Base-by-base conservation (phyloP, 495 filamentous ascomycete genomes). In the Aspergillus indologenus region DNA sequence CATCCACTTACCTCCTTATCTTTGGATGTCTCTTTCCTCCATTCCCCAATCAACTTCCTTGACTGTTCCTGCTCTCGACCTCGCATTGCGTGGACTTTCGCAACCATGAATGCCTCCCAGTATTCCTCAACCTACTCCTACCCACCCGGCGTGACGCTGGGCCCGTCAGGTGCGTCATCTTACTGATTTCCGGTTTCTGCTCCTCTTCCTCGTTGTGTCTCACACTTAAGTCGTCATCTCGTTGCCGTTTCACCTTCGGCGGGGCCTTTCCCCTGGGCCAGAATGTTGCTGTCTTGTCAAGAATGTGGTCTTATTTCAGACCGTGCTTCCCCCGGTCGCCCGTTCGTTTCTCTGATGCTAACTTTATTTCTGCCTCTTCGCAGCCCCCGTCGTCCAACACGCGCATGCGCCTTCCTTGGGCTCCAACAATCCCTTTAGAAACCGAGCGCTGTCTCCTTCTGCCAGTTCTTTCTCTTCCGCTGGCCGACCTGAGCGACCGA, bases 351-450 rank as follows among this genome's bases (percentile, higher is more conserved):
- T 19, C 9, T 20, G 47, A 65, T 54, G 29, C 57, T 60, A 59
- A 58, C 43, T 22, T 50, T 56, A 54, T 60, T n/a, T 60, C 48
- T 43, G 56, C 50, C 59, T 56, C 6, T 26, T 18, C 53, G 3
- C 53, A 65, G 58, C 43, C 58, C 60, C 54, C 43, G 50, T 55
- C 22, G 43, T 60, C 48, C 64, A 60, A 59, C 66, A 73, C 47
- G 51, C 83, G 40, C 80, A 78, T 48, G 71, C 82, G 67, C 68
- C 80, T 15, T 75, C 85, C 67, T 81, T 94, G 67, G 83, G 85
- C 59, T 98, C 94, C 61, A 98, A 98, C 81, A 98, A 98, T 68
- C 94, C 94, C n/a, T 98, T 98, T 71, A 88, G 94, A 78, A 96
- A 96, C 73, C 88, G 89, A 63, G 87, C 90, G 47, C 76, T 83